phyloP scores from a whole-genome alignment of 2,329 filamentous ascomycete species.

The Trichoderma aggressivum region DNA sequence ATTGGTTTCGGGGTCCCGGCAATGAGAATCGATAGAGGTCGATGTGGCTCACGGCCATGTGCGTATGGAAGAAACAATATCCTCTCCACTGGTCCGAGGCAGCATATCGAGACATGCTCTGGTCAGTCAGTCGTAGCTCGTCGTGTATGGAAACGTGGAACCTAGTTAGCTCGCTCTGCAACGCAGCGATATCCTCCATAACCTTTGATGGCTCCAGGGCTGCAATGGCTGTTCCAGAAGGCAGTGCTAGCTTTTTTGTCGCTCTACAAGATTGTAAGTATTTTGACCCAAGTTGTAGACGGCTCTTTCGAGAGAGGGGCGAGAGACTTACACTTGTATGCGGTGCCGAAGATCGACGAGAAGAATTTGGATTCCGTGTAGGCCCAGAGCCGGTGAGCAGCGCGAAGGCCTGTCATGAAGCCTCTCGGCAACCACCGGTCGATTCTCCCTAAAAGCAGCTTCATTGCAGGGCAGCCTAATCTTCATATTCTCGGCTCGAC shows the following conservation, averaged over 20 bases:
- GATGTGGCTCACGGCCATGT: slow-evolving; percentile 36
- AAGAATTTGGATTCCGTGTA: slow-evolving; percentile 36
- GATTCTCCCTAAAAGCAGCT: slow-evolving; percentile 32
- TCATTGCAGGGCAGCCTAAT: slow-evolving; percentile 37
- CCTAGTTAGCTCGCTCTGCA: slow-evolving; percentile 38
- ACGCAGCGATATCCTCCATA: slow-evolving; percentile 35
- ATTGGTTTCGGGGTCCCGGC: slow-evolving; percentile 34
- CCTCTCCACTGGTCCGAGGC: slow-evolving; percentile 31
- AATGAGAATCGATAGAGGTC: slow-evolving; percentile 40
- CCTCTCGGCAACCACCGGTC: slow-evolving; percentile 31
- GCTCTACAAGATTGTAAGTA: slow-evolving; percentile 21
- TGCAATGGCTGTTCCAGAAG: slow-evolving; percentile 21
- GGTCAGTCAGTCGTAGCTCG: slow-evolving; percentile 34
- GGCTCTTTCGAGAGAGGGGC: background rate
- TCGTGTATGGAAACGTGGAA: slow-evolving; percentile 36
- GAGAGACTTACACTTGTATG: slow-evolving; percentile 32
- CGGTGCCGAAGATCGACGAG: slow-evolving; percentile 37
- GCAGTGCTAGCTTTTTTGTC: slow-evolving; percentile 28
- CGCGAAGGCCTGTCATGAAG: slow-evolving; percentile 31
- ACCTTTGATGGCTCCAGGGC: slow-evolving; percentile 36
- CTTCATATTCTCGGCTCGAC: slow-evolving; percentile 37
- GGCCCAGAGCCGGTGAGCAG: slow-evolving; percentile 26
- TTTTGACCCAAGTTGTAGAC: too few relatives aligned
- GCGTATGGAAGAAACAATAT: slow-evolving; percentile 38
- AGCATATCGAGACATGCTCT: slow-evolving; percentile 33